Percentiles rank a stretch among this genome's conserved stretches.
phyloP scores from a whole-genome alignment of 192 early-diverging fungal genomes.

The Spizellomyces sp. region DNA sequence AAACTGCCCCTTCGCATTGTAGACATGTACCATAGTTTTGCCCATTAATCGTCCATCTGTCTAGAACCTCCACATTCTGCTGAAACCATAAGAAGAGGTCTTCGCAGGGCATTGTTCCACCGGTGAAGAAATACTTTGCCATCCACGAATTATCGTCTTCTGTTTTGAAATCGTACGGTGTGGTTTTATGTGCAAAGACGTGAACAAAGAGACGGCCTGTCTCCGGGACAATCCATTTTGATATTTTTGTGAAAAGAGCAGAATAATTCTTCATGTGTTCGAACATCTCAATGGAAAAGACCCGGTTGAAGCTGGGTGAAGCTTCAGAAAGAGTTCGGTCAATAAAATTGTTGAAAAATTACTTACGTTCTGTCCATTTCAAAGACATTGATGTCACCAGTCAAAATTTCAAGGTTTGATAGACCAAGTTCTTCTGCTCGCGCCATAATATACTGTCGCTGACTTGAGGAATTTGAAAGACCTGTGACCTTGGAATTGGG shows the following conservation, averaged over 20 bases:
- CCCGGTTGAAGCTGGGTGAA: conserved; percentile 52
- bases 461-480: conserved; percentile 62
- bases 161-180: conserved; percentile 63
- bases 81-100: conserved; percentile 69
- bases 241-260: conserved; percentile 54
- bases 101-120: conserved; percentile 52
- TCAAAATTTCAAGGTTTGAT: conserved; percentile 57
- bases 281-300: conserved; percentile 65
- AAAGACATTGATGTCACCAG: conserved; percentile 47
- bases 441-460: conserved; percentile 52
- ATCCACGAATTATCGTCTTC: conserved; percentile 55
- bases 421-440: conserved; percentile 44
- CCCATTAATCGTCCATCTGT: conserved; percentile 66
- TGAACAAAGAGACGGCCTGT: conserved; percentile 67
- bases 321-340: background rate
- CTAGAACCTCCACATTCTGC: conserved; percentile 49
- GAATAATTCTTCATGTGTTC: conserved; percentile 72
- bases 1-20: too few relatives aligned
- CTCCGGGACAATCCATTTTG: conserved; percentile 55
- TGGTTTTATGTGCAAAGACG: conserved; percentile 55
- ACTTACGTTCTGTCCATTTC: too few relatives aligned
- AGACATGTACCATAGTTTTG: conserved; percentile 46
- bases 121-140: conserved; percentile 69
- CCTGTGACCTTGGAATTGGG: conserved; percentile 57
- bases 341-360: conserved; percentile 7